A percentile compares a stretch with the other conserved stretches of the same genome.
phyloP scores from a whole-genome alignment of 495 filamentous ascomycete genomes.

The Hypoxylon lenormandii region DNA sequence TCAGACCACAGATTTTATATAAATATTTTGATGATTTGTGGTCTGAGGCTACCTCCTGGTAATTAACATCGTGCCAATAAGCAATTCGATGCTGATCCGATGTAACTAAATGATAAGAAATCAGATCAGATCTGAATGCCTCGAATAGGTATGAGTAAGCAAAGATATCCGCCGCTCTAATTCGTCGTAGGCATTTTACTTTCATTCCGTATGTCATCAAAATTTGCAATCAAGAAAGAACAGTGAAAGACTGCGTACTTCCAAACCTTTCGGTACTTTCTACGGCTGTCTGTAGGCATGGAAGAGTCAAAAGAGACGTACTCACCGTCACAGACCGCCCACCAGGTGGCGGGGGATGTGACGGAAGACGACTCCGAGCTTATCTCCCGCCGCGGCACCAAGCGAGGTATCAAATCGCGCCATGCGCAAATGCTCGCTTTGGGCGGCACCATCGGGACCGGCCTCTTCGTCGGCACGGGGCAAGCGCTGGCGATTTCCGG shows the following conservation, averaged over 20 bases:
- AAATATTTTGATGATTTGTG: too few relatives aligned
- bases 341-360: not conserved
- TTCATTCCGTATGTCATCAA: not conserved
- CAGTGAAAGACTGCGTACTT: not conserved
- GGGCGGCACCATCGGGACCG: constrained; percentile 72
- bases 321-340: not conserved
- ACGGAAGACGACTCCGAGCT: constrained; percentile 19
- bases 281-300: not conserved
- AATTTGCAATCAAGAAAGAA: not conserved
- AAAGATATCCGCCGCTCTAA: not conserved
- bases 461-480: constrained; percentile 56
- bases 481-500: constrained; percentile 49
- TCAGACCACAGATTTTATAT: too few relatives aligned
- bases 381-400: constrained; percentile 21
- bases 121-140: not conserved
- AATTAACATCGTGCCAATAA: constrained; percentile 2
- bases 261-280: not conserved
- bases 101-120: constrained; percentile 18
- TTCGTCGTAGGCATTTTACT: not conserved
- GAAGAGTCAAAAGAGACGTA: constrained; percentile 20
- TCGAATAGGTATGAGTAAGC: constrained; percentile 3
- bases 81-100: not conserved
- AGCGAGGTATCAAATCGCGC: constrained; percentile 49
- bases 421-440: constrained; percentile 73
- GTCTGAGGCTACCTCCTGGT: too few relatives aligned